phyloP scores from a whole-genome alignment of 257 asterid genomes.

The Rhazya stricta region DNA sequence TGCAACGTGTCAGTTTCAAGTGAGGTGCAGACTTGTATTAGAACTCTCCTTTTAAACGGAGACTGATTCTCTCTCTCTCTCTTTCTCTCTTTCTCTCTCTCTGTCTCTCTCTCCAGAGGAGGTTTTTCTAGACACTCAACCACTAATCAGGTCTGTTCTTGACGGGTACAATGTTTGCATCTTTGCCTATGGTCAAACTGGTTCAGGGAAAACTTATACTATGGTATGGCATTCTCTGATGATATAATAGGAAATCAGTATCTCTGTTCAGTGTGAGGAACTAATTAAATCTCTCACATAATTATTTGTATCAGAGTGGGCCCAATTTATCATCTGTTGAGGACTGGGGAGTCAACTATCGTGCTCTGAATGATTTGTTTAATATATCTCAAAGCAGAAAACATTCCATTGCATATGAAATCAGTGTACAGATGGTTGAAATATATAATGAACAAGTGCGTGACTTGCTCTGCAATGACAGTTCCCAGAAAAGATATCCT shows the following conservation, averaged over 20 bases:
- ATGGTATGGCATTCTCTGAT: conserved; percentile 47
- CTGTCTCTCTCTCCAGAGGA: conserved; percentile 50
- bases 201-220: conserved; percentile 94
- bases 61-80: conserved; percentile 6
- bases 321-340: conserved; percentile 65
- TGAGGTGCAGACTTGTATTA: not conserved
- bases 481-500: conserved; percentile 88
- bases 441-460: conserved; percentile 96
- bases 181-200: conserved; percentile 97
- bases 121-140: conserved; percentile 83
- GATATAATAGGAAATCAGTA: not conserved
- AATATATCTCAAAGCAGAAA: conserved; percentile 66
- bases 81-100: conserved; percentile 2
- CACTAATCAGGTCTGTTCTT: conserved; percentile 85
- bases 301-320: conserved; percentile 55
- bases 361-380: conserved; percentile 95
- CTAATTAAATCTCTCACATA: not conserved
- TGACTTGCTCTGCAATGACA: conserved; percentile 63
- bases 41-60: not conserved
- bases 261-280: not conserved
- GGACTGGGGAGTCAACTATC: conserved; percentile 93
- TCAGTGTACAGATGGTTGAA: conserved; percentile 95
- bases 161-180: conserved; percentile 95
- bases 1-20: not conserved
- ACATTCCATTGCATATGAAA: conserved; percentile 64